Base-by-base conservation (phyloP, 495 filamentous ascomycete genomes). In the Amphirosellinia nigrospora region DNA sequence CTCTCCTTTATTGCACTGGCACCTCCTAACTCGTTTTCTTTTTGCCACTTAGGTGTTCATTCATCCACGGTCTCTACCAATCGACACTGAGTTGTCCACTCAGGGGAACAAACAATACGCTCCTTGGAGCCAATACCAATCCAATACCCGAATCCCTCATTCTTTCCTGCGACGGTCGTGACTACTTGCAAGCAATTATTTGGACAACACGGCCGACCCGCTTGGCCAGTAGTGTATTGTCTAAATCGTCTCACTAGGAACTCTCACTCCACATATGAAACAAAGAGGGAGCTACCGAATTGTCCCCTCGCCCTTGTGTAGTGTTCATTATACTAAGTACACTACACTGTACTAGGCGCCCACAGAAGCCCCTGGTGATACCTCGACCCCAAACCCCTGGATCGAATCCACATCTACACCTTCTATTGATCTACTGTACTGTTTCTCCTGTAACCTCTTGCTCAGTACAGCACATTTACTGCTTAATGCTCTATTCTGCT, bases 361-460 rank as follows among this genome's bases (percentile, higher is more conserved):
- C 46, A 41, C 63, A 55, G 28, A 32, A 36, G 30, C 32, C 45
- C 43, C 62, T 64, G n/a, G 26, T 16, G 26, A 46, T 46, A 63
- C 60, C 39, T 63, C 46, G 46, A 52, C 46, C 45, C 63, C 45
- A 34, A 62, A 61, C 66, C 66, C 66, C 66, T 69, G 66, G 64
- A 62, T 48, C 32, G 66, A 53, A 62, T 34, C 66, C 66, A 69
- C 45, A 69, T 61, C 21, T 62, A 60, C 66, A 59, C 45, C 56
- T 36, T 50, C 65, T 68, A 48, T 45, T 19, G 32, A 64, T 55
- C 46, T 36, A 19, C 64, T 55, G 23, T 36, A 19, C 64, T 55
- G 23, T 56, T 61, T 50, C 66, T 58, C 58, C 46, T 62, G 59
- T 32, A 45, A 23, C 32, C 23, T 45, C n/a, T 23, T 45, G 8